Percentiles rank a stretch among this genome's conserved stretches.
Evolutionary conservation across 192 early-diverging fungal genomes (phyloP).

Genomic region (Obelidium mucronatum): DNA sequence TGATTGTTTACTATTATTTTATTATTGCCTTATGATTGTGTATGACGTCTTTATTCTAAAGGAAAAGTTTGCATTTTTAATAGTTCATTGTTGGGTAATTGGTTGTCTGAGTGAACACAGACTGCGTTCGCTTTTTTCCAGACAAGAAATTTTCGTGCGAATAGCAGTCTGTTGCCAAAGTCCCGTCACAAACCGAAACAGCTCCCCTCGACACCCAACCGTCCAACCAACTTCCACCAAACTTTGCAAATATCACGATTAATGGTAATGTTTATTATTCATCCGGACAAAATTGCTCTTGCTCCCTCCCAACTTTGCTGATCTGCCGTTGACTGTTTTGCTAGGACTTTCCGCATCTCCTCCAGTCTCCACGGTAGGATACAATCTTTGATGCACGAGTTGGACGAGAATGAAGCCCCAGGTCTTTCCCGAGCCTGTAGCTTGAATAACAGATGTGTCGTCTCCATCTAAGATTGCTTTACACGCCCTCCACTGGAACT

Average conservation of each 20-base stretch:
- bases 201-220: not conserved
- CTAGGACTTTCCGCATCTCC: not conserved
- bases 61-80: too few relatives aligned
- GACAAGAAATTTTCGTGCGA: not conserved
- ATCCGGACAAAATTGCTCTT: not conserved
- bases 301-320: not conserved
- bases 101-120: not conserved
- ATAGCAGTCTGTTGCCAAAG: conserved; percentile 1
- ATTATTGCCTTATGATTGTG: too few relatives aligned
- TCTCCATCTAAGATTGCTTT: not conserved
- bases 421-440: not conserved
- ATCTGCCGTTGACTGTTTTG: not conserved
- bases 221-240: not conserved
- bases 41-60: too few relatives aligned
- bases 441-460: not conserved
- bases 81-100: too few relatives aligned
- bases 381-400: not conserved
- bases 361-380: not conserved
- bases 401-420: not conserved
- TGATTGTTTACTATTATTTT: too few relatives aligned
- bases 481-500: not conserved
- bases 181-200: not conserved
- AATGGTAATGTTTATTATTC: not conserved
- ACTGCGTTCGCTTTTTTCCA: not conserved
- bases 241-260: not conserved